Base-by-base conservation (phyloP, 192 early-diverging fungal genomes). In the Umbelopsis vinacea region DNA sequence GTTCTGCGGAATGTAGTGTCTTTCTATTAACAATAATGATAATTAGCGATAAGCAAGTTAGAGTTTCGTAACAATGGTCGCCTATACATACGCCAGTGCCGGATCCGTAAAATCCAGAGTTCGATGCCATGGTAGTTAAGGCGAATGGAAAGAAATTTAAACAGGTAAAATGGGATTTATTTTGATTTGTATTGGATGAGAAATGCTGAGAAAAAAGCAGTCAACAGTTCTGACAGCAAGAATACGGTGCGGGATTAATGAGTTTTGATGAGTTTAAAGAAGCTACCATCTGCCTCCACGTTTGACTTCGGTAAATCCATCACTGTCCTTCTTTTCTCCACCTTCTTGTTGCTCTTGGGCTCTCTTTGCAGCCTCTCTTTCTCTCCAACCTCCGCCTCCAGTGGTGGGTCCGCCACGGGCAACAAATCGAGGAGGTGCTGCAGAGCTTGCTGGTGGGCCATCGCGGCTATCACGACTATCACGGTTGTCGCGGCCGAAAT, bases 1-100 rank as follows among this genome's bases (percentile, higher is more conserved):
- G 71, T 84, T 24, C 77, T 69, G 46, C 83, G 75, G 40, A 84
- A 84, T 22, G 70, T 69, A 29, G 80, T 78, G 33, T 78, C 79
- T 81, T 79, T 71, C 77, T 79, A 70, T 53, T 48, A 63, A 29
- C 26, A 33, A 63, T 37, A 0, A 29, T 14, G 12, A 19, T 19
- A 26, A 14, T 63, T 37, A 63, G 14, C 15, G 10, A 5, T n/a
- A 0, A 11, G 2, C 0, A 33, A 17, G 29, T 37, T 11, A 5
- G 0, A 37, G 17, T 8, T 10, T 15, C 17, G 2, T 17, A 2
- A 15, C 5, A 17, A 50, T 50, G 7, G 0, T 4, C 11, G 0
- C 35, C 1, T 14, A 33, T 19, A 63, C 57, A 63, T 63, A 63
- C 57, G 33, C 57, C 57, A 17, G 57, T 63, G 15, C 26, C 26